Conservation (phyloP, 768 basidiomycete genomes). For the Phylloporus rhodoxanthus region DNA sequence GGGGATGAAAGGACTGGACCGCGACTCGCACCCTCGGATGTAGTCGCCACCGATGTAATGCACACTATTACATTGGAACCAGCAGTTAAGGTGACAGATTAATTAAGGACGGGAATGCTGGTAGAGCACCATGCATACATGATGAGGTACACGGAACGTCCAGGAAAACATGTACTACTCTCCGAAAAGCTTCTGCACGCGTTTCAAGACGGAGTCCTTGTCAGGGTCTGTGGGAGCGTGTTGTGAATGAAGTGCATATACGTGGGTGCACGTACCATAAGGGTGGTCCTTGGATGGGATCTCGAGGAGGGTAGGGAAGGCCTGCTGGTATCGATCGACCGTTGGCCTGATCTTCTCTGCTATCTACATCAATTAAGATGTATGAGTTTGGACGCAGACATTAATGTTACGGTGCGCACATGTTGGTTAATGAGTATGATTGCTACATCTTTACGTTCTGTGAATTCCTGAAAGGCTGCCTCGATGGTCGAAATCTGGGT, state of each 20-base stretch:
- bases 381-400: slow-evolving; percentile 2
- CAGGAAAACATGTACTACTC: slow-evolving; percentile 47
- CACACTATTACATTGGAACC: slow-evolving; percentile 21
- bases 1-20: slow-evolving; percentile 6
- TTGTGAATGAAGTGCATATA: slow-evolving; percentile 13
- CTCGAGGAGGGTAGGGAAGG: slow-evolving; percentile 94
- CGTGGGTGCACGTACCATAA: slow-evolving; percentile 59
- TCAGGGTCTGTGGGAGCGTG: slow-evolving; percentile 63
- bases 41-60: slow-evolving; percentile 19
- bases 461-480: slow-evolving; percentile 89
- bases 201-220: slow-evolving; percentile 92
- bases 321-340: slow-evolving; percentile 91
- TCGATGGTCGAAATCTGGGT: slow-evolving; percentile 90
- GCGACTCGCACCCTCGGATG: slow-evolving; percentile 12
- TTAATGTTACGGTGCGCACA: slow-evolving; percentile 42
- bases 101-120: slow-evolving; percentile 2
- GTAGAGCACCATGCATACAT: slow-evolving; percentile 5
- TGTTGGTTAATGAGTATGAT: slow-evolving; percentile 98
- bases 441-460: slow-evolving; percentile 89
- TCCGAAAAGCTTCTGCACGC: slow-evolving; percentile 94
- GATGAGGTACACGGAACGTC: slow-evolving; percentile 13
- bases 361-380: slow-evolving; percentile 46
- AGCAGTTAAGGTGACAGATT: slow-evolving; percentile 10
- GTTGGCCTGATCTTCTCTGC: slow-evolving; percentile 95
- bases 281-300: slow-evolving; percentile 99